Evolutionary conservation across 2,329 filamentous ascomycete species (phyloP).

Genomic region (Cercospora sp.): DNA sequence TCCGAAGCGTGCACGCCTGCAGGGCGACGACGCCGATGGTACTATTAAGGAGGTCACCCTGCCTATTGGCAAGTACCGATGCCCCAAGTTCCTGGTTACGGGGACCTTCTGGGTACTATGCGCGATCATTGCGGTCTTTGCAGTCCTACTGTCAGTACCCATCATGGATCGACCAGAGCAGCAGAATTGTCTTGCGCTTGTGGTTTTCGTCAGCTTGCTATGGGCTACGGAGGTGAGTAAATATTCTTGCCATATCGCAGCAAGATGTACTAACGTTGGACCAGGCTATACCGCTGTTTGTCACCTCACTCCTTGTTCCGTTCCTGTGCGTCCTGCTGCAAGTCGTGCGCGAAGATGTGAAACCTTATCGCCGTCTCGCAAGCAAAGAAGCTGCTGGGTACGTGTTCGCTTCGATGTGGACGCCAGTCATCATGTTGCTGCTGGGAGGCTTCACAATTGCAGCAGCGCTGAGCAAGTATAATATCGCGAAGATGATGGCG

Average conservation of each 20-base stretch:
- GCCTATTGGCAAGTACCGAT: slow-evolving; percentile 72
- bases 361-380: slow-evolving; percentile 68
- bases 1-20: slow-evolving; percentile 67
- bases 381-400: slow-evolving; percentile 78
- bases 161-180: slow-evolving; percentile 87
- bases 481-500: slow-evolving; percentile 95
- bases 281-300: slow-evolving; percentile 91
- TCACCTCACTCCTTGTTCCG: slow-evolving; percentile 89
- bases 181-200: slow-evolving; percentile 91
- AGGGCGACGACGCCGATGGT: slow-evolving; percentile 76
- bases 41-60: slow-evolving; percentile 71
- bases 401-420: slow-evolving; percentile 97
- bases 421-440: slow-evolving; percentile 96
- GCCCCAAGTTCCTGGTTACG: slow-evolving; percentile 81
- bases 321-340: slow-evolving; percentile 86
- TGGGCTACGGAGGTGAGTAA: slow-evolving; percentile 85
- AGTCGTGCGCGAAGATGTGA: slow-evolving; percentile 76
- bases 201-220: slow-evolving; percentile 87
- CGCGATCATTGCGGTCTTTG: slow-evolving; percentile 69
- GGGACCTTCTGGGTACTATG: slow-evolving; percentile 77
- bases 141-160: slow-evolving; percentile 70
- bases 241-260: background rate
- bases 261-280: slow-evolving; percentile 24
- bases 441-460: slow-evolving; percentile 95
- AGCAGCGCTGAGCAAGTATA: slow-evolving; percentile 92